A percentile compares a stretch with the other conserved stretches of the same genome.
These are phyloP conservation scores for Calonectria pseudoturangicola DNA, from an alignment of 2,329 filamentous ascomycete genomes.

Conservation along the genomic window DNA sequence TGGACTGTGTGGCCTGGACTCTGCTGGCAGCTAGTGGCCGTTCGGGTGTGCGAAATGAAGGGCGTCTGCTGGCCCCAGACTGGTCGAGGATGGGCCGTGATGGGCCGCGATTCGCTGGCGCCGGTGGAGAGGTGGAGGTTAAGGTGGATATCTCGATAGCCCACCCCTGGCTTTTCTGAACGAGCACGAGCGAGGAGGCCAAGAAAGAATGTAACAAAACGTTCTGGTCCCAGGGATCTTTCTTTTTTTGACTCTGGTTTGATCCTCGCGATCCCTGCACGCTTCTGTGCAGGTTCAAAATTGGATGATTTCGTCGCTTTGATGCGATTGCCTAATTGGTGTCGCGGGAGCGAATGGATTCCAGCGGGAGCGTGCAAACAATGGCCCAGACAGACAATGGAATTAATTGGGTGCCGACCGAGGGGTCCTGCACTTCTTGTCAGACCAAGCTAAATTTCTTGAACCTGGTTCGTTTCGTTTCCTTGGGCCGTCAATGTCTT, in stretches of 20 bases:
- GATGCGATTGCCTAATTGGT: conserved; percentile 25
- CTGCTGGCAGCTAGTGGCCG: conserved; percentile 32
- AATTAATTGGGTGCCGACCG: conserved; percentile 3
- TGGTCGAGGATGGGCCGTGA: conserved; percentile 30
- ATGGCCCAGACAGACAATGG: conserved; percentile 14
- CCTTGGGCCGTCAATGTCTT: conserved; percentile 34
- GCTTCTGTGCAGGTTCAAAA: conserved; percentile 6
- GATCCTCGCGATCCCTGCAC: conserved; percentile 25
- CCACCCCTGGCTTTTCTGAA: conserved; percentile 31
- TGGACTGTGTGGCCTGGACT: conserved; percentile 26
- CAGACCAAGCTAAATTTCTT: conserved; percentile 5
- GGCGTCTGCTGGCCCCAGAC: conserved; percentile 41
- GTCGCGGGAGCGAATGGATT: conserved; percentile 36
- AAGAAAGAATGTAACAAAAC: conserved; percentile 4
- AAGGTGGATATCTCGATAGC: conserved; percentile 32
- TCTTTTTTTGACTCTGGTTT: conserved; percentile 18
- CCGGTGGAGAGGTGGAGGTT: conserved; percentile 12
- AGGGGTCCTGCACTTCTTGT: conserved; percentile 9
- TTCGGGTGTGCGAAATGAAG: conserved; percentile 52
- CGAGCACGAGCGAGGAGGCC: background rate
- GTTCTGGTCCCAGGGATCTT: conserved; percentile 3
- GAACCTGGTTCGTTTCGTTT: conserved; percentile 48
- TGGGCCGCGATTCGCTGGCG: conserved; percentile 34
- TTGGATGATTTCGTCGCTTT: conserved; percentile 25
- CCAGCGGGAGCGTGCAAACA: background rate